Base-by-base conservation (phyloP, 495 filamentous ascomycete genomes). In the Podospora appendiculata region DNA sequence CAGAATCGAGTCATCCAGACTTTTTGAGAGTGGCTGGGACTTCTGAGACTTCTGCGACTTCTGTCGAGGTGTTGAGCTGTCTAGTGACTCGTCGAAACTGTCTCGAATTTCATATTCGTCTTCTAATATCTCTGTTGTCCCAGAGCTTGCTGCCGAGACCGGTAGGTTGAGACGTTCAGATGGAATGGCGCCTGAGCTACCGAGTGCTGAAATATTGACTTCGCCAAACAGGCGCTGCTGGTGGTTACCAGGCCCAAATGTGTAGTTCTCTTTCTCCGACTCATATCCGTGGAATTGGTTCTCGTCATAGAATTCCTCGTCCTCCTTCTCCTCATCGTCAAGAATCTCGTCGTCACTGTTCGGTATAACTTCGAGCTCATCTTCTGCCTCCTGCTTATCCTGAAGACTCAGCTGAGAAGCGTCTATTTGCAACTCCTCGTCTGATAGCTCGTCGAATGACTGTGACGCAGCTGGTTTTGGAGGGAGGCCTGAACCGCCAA, bases 141-240 rank as follows among this genome's bases (percentile, higher is more conserved):
- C 63, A 43, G 63, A 61, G 48, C 58, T 69, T 9, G 32, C 47
- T 8, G 49, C 41, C 8, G 70, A 64, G 34, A 72, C 53, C 10
- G 72, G 73, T 44, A 79, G 70, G 59, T 79, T 75, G 14, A 78
- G 58, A 14, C 69, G 72, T 19, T 68, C 55, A 7, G 61, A 59
- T 3, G 66, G 58, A 25, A 79, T 71, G 13, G 53, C 71, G 33
- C 72, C 75, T 13, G 70, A 71, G 67, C 85, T 91, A 17, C 80
- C 77, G 4, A 93, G 63, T 10, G 80, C 84, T 7, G 88, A 88
- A 11, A 73, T 64, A 25, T 80, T 81, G 46, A 96, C 84, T 65
- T 95, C 89, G 0, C 90, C 90, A 69, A 92, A 95, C 4, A 95
- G 73, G 32, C 84, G 81, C 47, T 69, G 68, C 11, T 65, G 54